phyloP scores from a whole-genome alignment of 1,284 basidiomycete species.

The Naganishia sp. region DNA sequence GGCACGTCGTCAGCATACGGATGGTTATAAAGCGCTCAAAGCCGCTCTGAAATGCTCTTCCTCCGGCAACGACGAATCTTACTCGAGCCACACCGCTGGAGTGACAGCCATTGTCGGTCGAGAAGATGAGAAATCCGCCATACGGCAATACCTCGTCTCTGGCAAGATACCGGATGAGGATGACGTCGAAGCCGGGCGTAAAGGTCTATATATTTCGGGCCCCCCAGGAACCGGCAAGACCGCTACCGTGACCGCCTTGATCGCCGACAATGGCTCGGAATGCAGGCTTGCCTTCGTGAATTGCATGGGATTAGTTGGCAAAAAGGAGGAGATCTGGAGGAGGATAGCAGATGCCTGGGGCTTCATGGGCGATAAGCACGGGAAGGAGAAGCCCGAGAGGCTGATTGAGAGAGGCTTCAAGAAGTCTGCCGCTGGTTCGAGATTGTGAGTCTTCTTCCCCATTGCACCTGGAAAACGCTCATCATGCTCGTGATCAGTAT shows the following conservation, averaged over 20 bases:
- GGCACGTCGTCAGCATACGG: slow-evolving; percentile 13
- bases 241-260: slow-evolving; percentile 47
- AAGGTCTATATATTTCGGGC: slow-evolving; percentile 49
- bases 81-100: slow-evolving; percentile 6
- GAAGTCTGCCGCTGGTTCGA: slow-evolving; percentile 2
- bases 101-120: slow-evolving; percentile 46
- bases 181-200: neutral
- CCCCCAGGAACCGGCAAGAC: slow-evolving; percentile 56
- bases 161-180: slow-evolving; percentile 40
- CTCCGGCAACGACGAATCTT: slow-evolving; percentile 20
- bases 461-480: neutral
- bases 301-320: slow-evolving; percentile 50
- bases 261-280: slow-evolving; percentile 38
- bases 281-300: slow-evolving; percentile 46
- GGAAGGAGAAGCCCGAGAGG: slow-evolving; percentile 30
- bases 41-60: slow-evolving; percentile 46
- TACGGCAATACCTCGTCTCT: slow-evolving; percentile 44
- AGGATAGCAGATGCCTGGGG: slow-evolving; percentile 45
- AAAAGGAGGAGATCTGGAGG: slow-evolving; percentile 33
- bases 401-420: slow-evolving; percentile 22
- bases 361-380: slow-evolving; percentile 13
- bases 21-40: slow-evolving; percentile 49
- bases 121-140: slow-evolving; percentile 45
- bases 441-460: slow-evolving; percentile 18
- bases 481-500: slow-evolving; percentile 35